phyloP scores from a whole-genome alignment of 768 basidiomycete genomes.

The Daedaleopsis nitida region DNA sequence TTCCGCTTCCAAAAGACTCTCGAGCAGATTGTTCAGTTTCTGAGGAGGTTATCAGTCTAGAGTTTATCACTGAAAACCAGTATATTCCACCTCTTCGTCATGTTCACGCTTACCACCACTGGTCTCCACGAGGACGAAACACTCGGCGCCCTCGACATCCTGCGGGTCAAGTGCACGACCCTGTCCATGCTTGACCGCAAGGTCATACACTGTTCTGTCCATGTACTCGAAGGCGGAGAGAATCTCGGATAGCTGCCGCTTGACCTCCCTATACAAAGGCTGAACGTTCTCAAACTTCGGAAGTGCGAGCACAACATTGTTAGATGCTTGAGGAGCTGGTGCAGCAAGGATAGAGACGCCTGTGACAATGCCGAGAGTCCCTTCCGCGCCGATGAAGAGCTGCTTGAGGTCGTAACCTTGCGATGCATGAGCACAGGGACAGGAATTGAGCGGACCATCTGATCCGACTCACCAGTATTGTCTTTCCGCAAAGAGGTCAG shows the following conservation, averaged over 20 bases:
- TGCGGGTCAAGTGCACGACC: slow-evolving; percentile 73
- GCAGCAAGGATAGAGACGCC: slow-evolving; percentile 94
- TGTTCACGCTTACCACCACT: slow-evolving; percentile 92
- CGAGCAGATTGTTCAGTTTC: slow-evolving; percentile 85
- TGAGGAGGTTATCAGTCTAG: slow-evolving; percentile 32
- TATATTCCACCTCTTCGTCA: slow-evolving; percentile 77
- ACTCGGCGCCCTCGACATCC: slow-evolving; percentile 76
- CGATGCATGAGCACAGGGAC: background rate
- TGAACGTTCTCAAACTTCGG: slow-evolving; percentile 86
- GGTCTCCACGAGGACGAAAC: slow-evolving; percentile 93
- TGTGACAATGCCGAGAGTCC: slow-evolving; percentile 94
- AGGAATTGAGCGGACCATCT: background rate
- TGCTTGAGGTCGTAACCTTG: slow-evolving; percentile 97
- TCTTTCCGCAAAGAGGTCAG: slow-evolving; percentile 93
- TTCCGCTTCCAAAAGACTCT: slow-evolving; percentile 73
- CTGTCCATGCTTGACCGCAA: slow-evolving; percentile 83
- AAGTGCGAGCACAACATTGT: slow-evolving; percentile 89
- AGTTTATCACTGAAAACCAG: background rate
- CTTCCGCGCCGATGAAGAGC: slow-evolving; percentile 96
- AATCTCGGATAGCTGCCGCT: slow-evolving; percentile 87
- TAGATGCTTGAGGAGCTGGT: slow-evolving; percentile 76
- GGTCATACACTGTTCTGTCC: slow-evolving; percentile 81
- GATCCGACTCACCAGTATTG: slow-evolving; percentile 75
- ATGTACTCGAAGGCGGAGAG: slow-evolving; percentile 97
- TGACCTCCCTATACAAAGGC: slow-evolving; percentile 80